Percentiles rank a stretch among this genome's conserved stretches.
Evolutionary conservation across 2,329 filamentous ascomycete genomes (phyloP).

Genomic region (Calonectria crousiana): DNA sequence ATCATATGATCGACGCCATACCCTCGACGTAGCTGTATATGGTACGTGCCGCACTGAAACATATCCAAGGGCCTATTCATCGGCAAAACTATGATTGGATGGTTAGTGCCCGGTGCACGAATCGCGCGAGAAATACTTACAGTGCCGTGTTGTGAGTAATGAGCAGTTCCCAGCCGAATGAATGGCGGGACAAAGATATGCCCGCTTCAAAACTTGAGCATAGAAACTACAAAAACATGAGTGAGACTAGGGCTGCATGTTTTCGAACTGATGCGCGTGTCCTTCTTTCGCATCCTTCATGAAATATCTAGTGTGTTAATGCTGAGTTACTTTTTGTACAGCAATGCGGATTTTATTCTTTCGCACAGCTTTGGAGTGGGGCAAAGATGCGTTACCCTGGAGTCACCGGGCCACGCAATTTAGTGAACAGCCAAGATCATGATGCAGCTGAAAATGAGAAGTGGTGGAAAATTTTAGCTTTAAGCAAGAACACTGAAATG

Average conservation of each 20-base stretch:
- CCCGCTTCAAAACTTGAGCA: background rate
- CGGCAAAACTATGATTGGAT: background rate
- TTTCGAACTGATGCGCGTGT: no score
- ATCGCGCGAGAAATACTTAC: background rate
- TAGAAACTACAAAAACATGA: background rate
- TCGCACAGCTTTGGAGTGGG: background rate
- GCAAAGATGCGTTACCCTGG: background rate
- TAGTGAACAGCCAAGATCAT: no score
- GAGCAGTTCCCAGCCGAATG: background rate
- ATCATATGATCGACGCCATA: background rate
- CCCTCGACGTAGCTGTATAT: background rate
- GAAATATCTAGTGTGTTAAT: no score
- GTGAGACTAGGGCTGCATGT: no score
- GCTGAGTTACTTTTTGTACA: no score
- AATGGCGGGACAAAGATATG: background rate
- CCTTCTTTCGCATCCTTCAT: no score
- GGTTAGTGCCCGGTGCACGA: background rate
- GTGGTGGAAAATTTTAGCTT: background rate
- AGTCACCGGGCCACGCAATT: background rate
- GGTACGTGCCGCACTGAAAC: background rate
- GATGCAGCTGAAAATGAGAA: background rate
- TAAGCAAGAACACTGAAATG: no score
- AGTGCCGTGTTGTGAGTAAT: background rate
- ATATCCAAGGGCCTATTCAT: background rate
- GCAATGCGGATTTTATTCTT: no score